Evolutionary conservation across 352 stramenopile genomes (phyloP), one percentile per base, ranked within the genome.

Genomic region (Vaucheria bursata): DNA sequence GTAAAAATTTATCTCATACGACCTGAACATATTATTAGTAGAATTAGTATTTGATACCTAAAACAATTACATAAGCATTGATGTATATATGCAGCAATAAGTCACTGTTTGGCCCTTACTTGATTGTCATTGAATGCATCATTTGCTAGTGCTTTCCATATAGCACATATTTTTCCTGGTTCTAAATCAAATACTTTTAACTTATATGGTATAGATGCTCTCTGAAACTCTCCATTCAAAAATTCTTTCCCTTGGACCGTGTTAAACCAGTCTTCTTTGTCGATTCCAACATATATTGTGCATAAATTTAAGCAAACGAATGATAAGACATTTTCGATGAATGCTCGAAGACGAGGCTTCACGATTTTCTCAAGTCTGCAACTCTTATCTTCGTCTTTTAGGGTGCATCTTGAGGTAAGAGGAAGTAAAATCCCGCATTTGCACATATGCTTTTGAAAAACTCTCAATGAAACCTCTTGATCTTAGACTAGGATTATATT

Each of bases 151-250:
- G 53, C 18, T 3, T 71, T 38, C 75, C 75, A 80, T 5, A 80
- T 69, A 12, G 37, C n/a, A 53, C 75, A 80, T 8, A 80, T 69
- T 31, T 80, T 68, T 1, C 75, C 75, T 12, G 45, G 45, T 25
- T 59, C 25, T 12, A 18, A 12, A 59, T 25, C 25, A 59, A 59
- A 59, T 12, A 59, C 45, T 25, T 25, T 59, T 12, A 59, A 12
- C n/a, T n/a, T n/a, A n/a, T n/a, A n/a, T n/a, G n/a, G n/a, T n/a
- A n/a, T n/a, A n/a, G n/a, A n/a, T n/a, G n/a, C n/a, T n/a, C n/a
- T n/a, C n/a, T n/a, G n/a, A n/a, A n/a, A n/a, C 45, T 59, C 45
- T 18, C 25, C 12, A 25, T 59, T 25, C 45, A 59, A 25, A 25
- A 12, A 12, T 18, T 12, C 45, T 50, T 67, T 34, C 35, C 36